Evolutionary conservation across 2,329 filamentous ascomycete species (phyloP), one percentile per base, ranked within the genome.

Genomic region (Phymatotrichopsis omnivora): DNA sequence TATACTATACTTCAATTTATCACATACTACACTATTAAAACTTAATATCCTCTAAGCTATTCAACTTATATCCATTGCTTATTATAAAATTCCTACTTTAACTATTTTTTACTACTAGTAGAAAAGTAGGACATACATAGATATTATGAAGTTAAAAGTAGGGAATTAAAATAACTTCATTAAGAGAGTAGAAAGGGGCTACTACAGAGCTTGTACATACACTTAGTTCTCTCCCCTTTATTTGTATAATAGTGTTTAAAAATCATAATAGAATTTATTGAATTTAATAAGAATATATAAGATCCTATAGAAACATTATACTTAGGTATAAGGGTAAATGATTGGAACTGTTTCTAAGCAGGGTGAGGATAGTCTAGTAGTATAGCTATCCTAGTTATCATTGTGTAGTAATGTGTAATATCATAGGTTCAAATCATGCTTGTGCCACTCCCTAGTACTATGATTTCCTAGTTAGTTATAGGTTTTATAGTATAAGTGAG

Each of bases 21-120:
- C 33, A 8, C 27, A 42, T 12, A 8, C 30, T n/a, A 36, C n/a
- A 24, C 47, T 32, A 19, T 28, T 37, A 14, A 45, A 34, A 24
- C 39, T 51, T 23, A 47, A 51, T 10, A 47, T 41, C 25, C 48
- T 53, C n/a, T 43, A 53, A 45, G 39, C 48, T 7, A 51, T 53
- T 16, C 40, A 48, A 8, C 45, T 53, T 23, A 43, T 53, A 8
- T 40, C 48, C n/a, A 43, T 39, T 6, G 48, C 48, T 3, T 51
- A 45, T 44, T 32, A 45, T 8, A 36, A 44, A 22, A 17, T 51
- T 8, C 48, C 48, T 3, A 30, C 48, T 32, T 40, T 39, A 7
- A 51, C 47, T 10, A 32, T 51, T 23, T 40, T 51, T 14, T 45
- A 48, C 19, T 51, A 45, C 31, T 51, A 45, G 48, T 45, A 51